A percentile compares a stretch with the other conserved stretches of the same genome.
phyloP scores from a whole-genome alignment of 139 green algal genomes.

The Closterium sp. region DNA sequence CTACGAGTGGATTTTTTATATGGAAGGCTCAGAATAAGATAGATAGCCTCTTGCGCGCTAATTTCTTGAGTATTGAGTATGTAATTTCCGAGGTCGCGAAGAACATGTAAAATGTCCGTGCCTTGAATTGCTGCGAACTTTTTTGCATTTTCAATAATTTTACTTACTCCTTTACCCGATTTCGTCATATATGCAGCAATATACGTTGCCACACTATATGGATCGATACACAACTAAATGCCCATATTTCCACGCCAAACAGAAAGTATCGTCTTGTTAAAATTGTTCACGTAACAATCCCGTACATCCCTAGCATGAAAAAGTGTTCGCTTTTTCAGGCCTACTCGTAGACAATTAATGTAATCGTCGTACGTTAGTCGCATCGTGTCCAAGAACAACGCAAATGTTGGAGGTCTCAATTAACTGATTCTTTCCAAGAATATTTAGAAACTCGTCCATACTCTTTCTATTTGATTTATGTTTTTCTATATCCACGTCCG shows the following conservation, averaged over 20 bases:
- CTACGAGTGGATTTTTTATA: not conserved
- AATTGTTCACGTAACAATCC: not conserved
- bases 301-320: not conserved
- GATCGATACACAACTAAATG: conserved; percentile 22
- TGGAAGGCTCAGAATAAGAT: conserved; percentile 2
- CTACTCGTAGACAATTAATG: not conserved
- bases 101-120: not conserved
- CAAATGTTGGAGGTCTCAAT: conserved; percentile 9
- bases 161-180: conserved; percentile 2
- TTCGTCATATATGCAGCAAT: conserved; percentile 12
- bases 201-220: conserved; percentile 10
- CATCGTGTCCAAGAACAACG: not conserved
- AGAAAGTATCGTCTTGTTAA: not conserved
- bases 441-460: not conserved
- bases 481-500: not conserved
- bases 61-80: conserved; percentile 9
- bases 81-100: too few relatives aligned
- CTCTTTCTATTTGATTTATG: conserved; percentile 3
- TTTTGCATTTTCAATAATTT: too few relatives aligned
- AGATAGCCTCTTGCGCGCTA: conserved; percentile 1
- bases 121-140: not conserved
- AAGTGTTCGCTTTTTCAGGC: not conserved
- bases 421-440: not conserved
- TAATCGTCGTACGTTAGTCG: not conserved
- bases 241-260: conserved; percentile 16